Percentiles rank a stretch among this genome's conserved stretches.
These are phyloP conservation scores for Claviceps sp. DNA, from an alignment of 2,329 filamentous ascomycete genomes.

Conservation along the genomic window DNA sequence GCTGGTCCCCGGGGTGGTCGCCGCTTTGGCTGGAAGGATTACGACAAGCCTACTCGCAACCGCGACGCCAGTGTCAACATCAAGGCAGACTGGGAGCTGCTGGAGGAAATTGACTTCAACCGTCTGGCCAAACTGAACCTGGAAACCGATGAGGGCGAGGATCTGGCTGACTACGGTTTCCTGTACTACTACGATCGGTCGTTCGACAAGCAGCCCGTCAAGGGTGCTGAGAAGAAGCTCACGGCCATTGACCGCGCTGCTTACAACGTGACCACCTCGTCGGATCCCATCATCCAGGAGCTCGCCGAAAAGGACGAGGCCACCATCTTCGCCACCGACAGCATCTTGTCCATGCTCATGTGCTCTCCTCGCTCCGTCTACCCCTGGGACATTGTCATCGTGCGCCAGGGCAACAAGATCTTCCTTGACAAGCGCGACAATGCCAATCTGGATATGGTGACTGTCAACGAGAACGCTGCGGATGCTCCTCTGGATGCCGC, in stretches of 20 bases:
- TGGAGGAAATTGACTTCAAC: slow-evolving; percentile 98
- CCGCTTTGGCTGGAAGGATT: slow-evolving; percentile 96
- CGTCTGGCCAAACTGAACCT: slow-evolving; percentile 90
- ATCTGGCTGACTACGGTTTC: slow-evolving; percentile 92
- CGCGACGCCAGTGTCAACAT: slow-evolving; percentile 93
- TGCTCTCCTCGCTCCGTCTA: slow-evolving; percentile 93
- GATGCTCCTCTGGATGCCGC: slow-evolving; percentile 86
- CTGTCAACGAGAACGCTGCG: slow-evolving; percentile 96
- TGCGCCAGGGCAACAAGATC: slow-evolving; percentile 87
- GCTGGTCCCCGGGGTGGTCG: slow-evolving; percentile 61
- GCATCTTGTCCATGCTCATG: slow-evolving; percentile 98
- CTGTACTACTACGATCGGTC: slow-evolving; percentile 95
- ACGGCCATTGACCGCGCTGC: slow-evolving; percentile 83
- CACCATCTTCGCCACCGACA: slow-evolving; percentile 93
- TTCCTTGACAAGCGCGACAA: slow-evolving; percentile 98
- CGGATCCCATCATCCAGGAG: slow-evolving; percentile 93
- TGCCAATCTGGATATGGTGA: slow-evolving; percentile 89
- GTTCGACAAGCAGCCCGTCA: slow-evolving; percentile 88
- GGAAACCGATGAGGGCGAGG: slow-evolving; percentile 87
- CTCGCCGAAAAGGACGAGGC: slow-evolving; percentile 92
- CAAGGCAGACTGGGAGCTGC: slow-evolving; percentile 85
- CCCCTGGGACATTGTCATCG: slow-evolving; percentile 94
- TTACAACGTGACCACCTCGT: slow-evolving; percentile 96
- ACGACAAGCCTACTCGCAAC: slow-evolving; percentile 93
- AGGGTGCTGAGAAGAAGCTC: slow-evolving; percentile 77